A percentile compares a stretch with the other conserved stretches of the same genome.
Conservation (phyloP, 2,329 filamentous ascomycete species). For the Fusarium beomiforme region DNA sequence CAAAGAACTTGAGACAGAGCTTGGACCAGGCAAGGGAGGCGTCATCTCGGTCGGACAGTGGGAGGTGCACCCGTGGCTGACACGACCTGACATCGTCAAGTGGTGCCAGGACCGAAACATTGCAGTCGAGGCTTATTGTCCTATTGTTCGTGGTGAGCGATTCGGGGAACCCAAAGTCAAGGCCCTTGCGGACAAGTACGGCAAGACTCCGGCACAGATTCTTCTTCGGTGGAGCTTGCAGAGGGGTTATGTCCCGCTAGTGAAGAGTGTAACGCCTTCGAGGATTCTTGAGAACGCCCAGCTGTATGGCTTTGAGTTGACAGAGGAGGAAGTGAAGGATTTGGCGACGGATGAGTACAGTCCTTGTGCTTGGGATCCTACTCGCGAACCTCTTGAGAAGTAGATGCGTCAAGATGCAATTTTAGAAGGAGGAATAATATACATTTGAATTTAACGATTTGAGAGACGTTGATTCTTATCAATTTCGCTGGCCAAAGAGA, state of each 20-base stretch:
- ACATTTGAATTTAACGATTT: background rate
- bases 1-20: slow-evolving; percentile 68
- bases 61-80: slow-evolving; percentile 90
- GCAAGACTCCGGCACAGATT: slow-evolving; percentile 79
- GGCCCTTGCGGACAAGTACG: slow-evolving; percentile 75
- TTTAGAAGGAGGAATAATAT: background rate
- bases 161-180: slow-evolving; percentile 74
- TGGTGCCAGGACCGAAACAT: slow-evolving; percentile 77
- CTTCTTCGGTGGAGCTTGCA: slow-evolving; percentile 85
- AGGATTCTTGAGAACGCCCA: slow-evolving; percentile 72
- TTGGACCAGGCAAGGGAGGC: slow-evolving; percentile 72
- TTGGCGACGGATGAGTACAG: slow-evolving; percentile 63
- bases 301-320: slow-evolving; percentile 66
- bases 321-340: slow-evolving; percentile 60
- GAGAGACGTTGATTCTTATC: too few species aligned
- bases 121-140: slow-evolving; percentile 71
- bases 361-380: slow-evolving; percentile 68
- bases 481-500: background rate
- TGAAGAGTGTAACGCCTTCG: slow-evolving; percentile 76
- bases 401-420: slow-evolving; percentile 17
- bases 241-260: slow-evolving; percentile 77
- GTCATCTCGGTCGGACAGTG: slow-evolving; percentile 86
- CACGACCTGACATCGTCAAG: slow-evolving; percentile 78
- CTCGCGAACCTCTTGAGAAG: slow-evolving; percentile 57
- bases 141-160: slow-evolving; percentile 73